Evolutionary conservation across 345 rosid species (phyloP), one percentile per base, ranked within the genome.

Genomic region (Ceriops decandra): DNA sequence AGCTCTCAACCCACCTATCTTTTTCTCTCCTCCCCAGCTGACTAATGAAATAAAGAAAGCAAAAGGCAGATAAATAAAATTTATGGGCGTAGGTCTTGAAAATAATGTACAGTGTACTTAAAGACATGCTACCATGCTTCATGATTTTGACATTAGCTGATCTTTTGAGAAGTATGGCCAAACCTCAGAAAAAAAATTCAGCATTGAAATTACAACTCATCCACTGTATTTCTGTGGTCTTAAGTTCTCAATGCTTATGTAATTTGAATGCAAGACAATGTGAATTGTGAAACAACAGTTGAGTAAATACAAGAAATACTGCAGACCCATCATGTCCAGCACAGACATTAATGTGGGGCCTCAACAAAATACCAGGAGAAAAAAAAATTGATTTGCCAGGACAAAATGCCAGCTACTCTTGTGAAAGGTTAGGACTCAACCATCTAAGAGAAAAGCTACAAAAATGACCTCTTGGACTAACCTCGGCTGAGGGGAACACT

Each of bases 401-500:
- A 54, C 31, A 42, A 60, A 68, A 62, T n/a, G 31, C 28, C 20
- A 28, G 63, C 33, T 52, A 32, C 30, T 36, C 64, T 56, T 6
- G 57, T 52, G 69, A 47, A 58, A 58, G 16, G 27, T 64, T 65
- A 47, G n/a, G 47, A 26, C 20, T 33, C 42, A 42, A 53, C 16
- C 9, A 5, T n/a, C 46, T 26, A 54, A 33, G 26, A 52, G 17
- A 24, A 36, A 3, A 6, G n/a, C 20, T 8, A 68, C n/a, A 17
- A 67, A 24, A 53, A 36, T 27, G 33, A 27, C 66, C 2, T 52
- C 6, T 26, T 52, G 53, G 65, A 79, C 87, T 69, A 75, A 93
- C 98, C 96, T 88, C 88, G 1, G 98, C 97, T 56, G 67, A 69
- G 30, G 97, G 98, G 79, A 91, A 93, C 49, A 91, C 96, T 58